phyloP scores from a whole-genome alignment of 2,329 filamentous ascomycete genomes.

The Sclerotinia subarctica region DNA sequence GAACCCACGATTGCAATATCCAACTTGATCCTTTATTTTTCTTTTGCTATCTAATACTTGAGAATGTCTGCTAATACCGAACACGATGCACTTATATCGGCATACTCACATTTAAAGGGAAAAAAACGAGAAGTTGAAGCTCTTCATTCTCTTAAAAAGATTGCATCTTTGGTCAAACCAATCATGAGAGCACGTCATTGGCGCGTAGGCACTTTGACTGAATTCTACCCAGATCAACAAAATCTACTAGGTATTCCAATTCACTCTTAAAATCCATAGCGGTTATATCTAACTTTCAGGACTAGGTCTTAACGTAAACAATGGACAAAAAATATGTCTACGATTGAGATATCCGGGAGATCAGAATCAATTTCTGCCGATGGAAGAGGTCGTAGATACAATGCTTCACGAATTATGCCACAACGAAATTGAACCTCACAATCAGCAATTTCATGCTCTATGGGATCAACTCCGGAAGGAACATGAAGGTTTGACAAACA shows the following conservation, averaged over 20 bases:
- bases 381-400: conserved; percentile 81
- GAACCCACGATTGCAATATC: background rate
- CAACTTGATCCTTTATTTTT: background rate
- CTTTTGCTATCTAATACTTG: background rate
- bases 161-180: conserved; percentile 87
- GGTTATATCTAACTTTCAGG: background rate
- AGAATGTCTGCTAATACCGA: conserved; percentile 23
- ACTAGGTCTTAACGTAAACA: conserved; percentile 71
- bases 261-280: background rate
- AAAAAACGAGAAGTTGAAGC: conserved; percentile 50
- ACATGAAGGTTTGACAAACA: conserved; percentile 68
- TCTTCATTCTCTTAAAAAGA: conserved; percentile 64
- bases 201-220: conserved; percentile 73
- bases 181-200: conserved; percentile 87
- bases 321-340: conserved; percentile 75
- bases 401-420: conserved; percentile 95
- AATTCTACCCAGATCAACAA: conserved; percentile 76
- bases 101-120: conserved; percentile 52
- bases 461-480: conserved; percentile 91
- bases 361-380: conserved; percentile 70
- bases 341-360: conserved; percentile 76
- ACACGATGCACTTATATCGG: conserved; percentile 46
- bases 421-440: conserved; percentile 78
- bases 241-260: conserved; percentile 63
- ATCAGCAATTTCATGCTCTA: conserved; percentile 75